These are phyloP conservation scores for Suillus plorans DNA, from an alignment of 768 basidiomycete genomes.

Conservation along the genomic window DNA sequence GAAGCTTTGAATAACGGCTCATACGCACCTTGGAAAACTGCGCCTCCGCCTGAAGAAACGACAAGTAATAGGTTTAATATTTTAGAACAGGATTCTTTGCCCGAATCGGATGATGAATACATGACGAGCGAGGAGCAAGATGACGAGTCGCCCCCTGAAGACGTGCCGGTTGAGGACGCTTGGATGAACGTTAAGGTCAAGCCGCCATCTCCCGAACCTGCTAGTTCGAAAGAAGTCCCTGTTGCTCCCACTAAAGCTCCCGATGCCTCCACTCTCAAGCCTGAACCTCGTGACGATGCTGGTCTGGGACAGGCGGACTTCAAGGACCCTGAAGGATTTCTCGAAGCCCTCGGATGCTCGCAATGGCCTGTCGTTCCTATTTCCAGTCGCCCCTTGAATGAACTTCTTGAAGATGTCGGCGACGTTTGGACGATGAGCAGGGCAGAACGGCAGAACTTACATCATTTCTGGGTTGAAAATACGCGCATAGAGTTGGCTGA, in stretches of 20 bases:
- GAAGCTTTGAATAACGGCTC: constrained; percentile 10
- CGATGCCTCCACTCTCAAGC: neutral
- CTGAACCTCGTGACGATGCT: neutral
- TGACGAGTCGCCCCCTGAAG: constrained; percentile 8
- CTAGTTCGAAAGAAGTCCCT: neutral
- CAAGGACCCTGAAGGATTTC: constrained; percentile 32
- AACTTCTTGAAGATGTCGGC: constrained; percentile 31
- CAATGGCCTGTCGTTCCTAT: constrained; percentile 39
- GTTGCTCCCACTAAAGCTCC: neutral
- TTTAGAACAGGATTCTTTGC: constrained; percentile 4
- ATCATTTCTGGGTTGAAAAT: constrained; percentile 46
- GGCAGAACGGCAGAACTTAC: constrained; percentile 45
- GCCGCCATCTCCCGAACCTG: neutral
- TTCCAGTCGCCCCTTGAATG: constrained; percentile 35
- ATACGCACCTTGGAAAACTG: constrained; percentile 1
- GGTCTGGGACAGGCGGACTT: constrained; percentile 15
- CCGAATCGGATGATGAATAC: constrained; percentile 11
- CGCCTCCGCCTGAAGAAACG: neutral
- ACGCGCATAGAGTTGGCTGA: constrained; percentile 34
- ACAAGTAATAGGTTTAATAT: constrained; percentile 3
- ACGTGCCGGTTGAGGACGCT: constrained; percentile 24
- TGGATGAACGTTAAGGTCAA: constrained; percentile 25
- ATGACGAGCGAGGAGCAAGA: constrained; percentile 14
- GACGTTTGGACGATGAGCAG: constrained; percentile 56
- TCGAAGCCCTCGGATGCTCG: constrained; percentile 35